Base-by-base conservation (phyloP, 2,329 filamentous ascomycete species). In the Alternaria dauci region DNA sequence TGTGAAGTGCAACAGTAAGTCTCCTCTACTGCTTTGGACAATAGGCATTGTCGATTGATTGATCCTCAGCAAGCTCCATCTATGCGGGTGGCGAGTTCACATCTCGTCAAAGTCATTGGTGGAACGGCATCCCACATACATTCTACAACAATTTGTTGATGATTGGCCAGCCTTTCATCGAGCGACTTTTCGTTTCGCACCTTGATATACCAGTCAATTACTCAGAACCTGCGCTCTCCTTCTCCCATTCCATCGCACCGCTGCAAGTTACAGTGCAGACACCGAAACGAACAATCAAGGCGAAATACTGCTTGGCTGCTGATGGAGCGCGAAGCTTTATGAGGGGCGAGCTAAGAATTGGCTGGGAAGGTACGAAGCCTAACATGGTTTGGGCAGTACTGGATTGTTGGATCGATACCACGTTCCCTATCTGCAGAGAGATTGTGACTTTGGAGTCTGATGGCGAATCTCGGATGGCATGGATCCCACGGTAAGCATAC, bases 311-410 rank as follows among this genome's bases (percentile, higher is more conserved):
- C 32, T 48, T 70, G 1, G 67, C 65, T 3, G 58, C 67, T 5
- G 67, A 70, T 43, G 67, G 67, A 8, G 63, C 65, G 8, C 47
- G 54, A 26, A 68, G 65, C 20, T 62, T 64, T 26, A 57, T 70
- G 26, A 55, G 67, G n/a, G 62, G 56, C 16, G 47, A 47, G 38
- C 72, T 83, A 2, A 73, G 74, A 1, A 81, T 82, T 30, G 70
- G 62, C 23, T 84, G 84, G 57, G 75, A 78, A 0, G 83, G 82
- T 1, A 81, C 80, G 0, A 84, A 84, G 59, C 82, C 83, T 0
- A 82, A 83, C 59, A 84, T 84, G 82, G 71, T 80, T 1, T 84
- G 82, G 82, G 79, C 81, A 0, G 82, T 84, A 4, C 71, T 84
- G 2, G 82, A 84, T 55, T 81, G 79, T 1, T 84, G 83, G 42